Conservation (phyloP, 2,329 filamentous ascomycete genomes). For the Fusarium graminum region DNA sequence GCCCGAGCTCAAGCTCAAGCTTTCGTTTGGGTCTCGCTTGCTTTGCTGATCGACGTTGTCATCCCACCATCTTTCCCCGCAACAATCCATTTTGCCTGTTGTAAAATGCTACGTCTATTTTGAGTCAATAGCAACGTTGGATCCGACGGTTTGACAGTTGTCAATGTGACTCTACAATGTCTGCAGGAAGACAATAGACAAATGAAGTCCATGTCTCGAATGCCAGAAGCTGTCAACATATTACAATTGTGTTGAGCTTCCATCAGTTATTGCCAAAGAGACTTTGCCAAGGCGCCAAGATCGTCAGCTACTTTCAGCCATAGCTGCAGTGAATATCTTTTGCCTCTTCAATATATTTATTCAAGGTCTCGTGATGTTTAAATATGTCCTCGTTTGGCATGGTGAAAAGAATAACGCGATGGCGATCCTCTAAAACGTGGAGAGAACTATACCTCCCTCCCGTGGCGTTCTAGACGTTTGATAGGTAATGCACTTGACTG, state of each 20-base stretch:
- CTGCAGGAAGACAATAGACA: neutral
- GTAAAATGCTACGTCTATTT: constrained; percentile 13
- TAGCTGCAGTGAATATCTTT: constrained; percentile 18
- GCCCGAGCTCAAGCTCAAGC: constrained; percentile 1
- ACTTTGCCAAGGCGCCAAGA: constrained; percentile 33
- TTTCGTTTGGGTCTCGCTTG: constrained; percentile 1
- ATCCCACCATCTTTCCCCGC: constrained; percentile 32
- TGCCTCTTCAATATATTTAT: constrained; percentile 1
- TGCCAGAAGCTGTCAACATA: neutral
- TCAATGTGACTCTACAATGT: neutral
- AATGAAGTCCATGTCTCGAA: no score
- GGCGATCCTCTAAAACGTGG: neutral
- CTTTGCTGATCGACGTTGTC: constrained; percentile 26
- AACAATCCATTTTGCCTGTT: neutral
- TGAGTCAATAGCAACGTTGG: neutral
- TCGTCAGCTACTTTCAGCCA: constrained; percentile 19
- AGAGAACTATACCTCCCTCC: neutral
- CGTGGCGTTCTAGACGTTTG: neutral
- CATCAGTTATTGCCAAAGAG: constrained; percentile 2
- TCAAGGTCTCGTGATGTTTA: constrained; percentile 7
- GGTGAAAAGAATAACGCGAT: constrained; percentile 4
- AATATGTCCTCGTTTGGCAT: constrained; percentile 14
- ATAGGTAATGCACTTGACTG: neutral
- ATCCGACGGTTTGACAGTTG: neutral
- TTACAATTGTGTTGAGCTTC: constrained; percentile 7